Base-by-base conservation (phyloP, 371 early-diverging fungal genomes). In the Syncephalastrum contaminatum region DNA sequence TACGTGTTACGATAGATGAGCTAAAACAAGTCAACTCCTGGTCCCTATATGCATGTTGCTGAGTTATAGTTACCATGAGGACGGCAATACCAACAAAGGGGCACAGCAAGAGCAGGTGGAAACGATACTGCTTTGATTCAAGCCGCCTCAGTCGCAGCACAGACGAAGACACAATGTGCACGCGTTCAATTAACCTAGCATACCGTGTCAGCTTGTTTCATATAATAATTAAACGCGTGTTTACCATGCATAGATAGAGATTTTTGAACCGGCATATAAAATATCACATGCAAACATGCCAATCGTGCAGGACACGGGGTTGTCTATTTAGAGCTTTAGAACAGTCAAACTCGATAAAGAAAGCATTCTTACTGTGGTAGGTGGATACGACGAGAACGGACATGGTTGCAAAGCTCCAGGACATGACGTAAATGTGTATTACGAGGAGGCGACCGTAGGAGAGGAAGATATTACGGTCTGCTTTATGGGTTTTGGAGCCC, bases 251-350 rank as follows among this genome's bases (percentile, higher is more conserved):
- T 30, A 77, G 25, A 68, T 72, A 36, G 59, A 64, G 51, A 77
- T 64, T 41, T 77, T 77, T 60, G 70, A 74, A 25, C 72, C 77
- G 44, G 74, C 72, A 56, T 77, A 77, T 54, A 73, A 74, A 36
- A 74, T 51, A 58, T 72, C 72, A 49, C 77, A 77, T 18, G 70
- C 58, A 44, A 74, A 62, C 66, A 77, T 77, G 46, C 68, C 74
- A n/a, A 74, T 44, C 10, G 74, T 69, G 51, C 77, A 77, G 8
- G 77, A 77, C 12, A 70, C 45, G 1, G 66, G 53, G 40, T 77
- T 77, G 47, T 66, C 74, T 72, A 63, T 8, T 13, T 15, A 50
- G 16, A 5, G 15, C 16, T 21, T 20, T 8, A 25, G 12, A 19
- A 12, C 22, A 22, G n/a, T 30, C 36, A 30, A 12, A 30, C 36